Evolutionary conservation across 192 early-diverging fungal genomes (phyloP), one percentile per base, ranked within the genome.

Genomic region (Coemansia sp.): DNA sequence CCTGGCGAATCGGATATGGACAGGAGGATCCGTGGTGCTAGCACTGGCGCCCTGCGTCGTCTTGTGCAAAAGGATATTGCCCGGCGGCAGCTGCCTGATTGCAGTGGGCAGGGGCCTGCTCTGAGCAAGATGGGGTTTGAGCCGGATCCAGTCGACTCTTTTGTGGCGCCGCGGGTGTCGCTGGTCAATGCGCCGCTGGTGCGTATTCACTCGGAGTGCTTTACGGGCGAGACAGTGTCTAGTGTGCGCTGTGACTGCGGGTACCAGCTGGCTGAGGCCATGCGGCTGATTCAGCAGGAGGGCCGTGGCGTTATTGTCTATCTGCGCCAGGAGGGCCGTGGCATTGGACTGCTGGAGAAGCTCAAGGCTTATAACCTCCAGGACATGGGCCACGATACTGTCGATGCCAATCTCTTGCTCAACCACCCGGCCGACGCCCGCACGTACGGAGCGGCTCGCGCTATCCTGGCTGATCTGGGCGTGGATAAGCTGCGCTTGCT

Each of bases 341-440:
- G 94, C 10, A 99, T 99, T 73, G 97, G 97, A 3, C 77, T 99
- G 67, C 76, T 89, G 34, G 95, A 99, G 55, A 99, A 99, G 79
- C 84, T 99, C 66, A 91, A 94, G 75, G 97, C 97, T 11, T 99
- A 99, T 79, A 99, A 99, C 75, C 82, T 99, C 38, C 96, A 97
- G 70, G 97, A 99, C 79, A 83, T 93, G 67, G 97, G 97, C 34
- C 91, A 95, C 71, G 96, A 99, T 74, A 99, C 97, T 0, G 90
- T 96, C 29, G 88, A 89, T 47, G 97, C 97, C 52, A 99, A 99
- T 70, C 59, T 97, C 22, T 73, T 95, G 52, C 82, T 99, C 31
- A 90, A 95, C 74, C 94, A 97, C 70, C 94, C 94, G 10, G 88
- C 95, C 6, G 97, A 99, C 73, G 93, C 92, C n/a, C 91, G 97